These are phyloP conservation scores for Gypsophila paniculata DNA, from an alignment of 179 eudicot species.

Conservation along the genomic window DNA sequence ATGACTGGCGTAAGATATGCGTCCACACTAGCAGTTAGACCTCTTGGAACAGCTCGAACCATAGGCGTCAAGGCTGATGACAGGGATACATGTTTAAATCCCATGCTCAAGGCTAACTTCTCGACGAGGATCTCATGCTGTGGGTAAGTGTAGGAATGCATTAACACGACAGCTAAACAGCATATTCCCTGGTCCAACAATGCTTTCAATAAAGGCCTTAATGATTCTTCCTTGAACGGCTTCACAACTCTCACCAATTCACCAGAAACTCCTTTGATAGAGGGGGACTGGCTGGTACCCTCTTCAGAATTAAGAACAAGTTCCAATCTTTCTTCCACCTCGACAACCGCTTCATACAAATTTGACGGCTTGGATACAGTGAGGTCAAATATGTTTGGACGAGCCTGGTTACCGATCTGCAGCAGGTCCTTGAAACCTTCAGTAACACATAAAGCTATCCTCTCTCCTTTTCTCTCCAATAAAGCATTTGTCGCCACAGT, in stretches of 20 bases:
- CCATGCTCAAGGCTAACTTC: constrained; percentile 72
- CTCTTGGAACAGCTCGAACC: constrained; percentile 98
- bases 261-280: constrained; percentile 73
- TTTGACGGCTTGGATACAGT: constrained; percentile 84
- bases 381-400: constrained; percentile 89
- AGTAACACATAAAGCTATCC: constrained; percentile 90
- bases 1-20: constrained; percentile 95
- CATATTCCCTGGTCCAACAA: constrained; percentile 70
- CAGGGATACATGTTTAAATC: constrained; percentile 86
- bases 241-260: constrained; percentile 66
- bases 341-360: constrained; percentile 86
- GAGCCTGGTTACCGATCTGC: constrained; percentile 94
- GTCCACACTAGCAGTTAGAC: constrained; percentile 94
- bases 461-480: constrained; percentile 91
- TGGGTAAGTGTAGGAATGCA: constrained; percentile 92
- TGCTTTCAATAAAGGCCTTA: constrained; percentile 56
- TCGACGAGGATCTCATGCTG: constrained; percentile 67
- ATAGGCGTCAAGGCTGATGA: constrained; percentile 94
- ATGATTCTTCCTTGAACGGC: constrained; percentile 58
- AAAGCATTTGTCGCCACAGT: constrained; percentile 96
- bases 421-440: constrained; percentile 76
- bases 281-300: constrained; percentile 25
- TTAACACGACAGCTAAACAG: constrained; percentile 82
- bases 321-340: constrained; percentile 89
- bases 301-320: constrained; percentile 52